Percentiles rank a stretch among this genome's conserved stretches.
These are phyloP conservation scores for Epichloe festucae DNA, from an alignment of 2,329 filamentous ascomycete genomes.

Conservation along the genomic window DNA sequence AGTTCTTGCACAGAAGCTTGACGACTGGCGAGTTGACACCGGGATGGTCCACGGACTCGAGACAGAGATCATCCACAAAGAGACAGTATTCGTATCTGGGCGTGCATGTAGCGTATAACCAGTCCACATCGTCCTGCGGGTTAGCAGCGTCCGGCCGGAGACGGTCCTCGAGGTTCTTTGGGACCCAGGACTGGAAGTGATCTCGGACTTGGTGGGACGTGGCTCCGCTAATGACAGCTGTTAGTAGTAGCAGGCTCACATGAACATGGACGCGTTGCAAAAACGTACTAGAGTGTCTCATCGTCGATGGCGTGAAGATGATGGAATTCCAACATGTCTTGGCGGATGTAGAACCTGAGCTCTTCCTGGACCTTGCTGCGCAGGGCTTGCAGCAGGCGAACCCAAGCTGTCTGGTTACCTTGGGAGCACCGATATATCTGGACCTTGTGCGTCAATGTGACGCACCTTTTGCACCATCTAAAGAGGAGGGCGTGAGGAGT, in stretches of 20 bases:
- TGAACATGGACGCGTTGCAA: no score
- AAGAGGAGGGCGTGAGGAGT: no score
- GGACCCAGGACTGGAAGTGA: slow-evolving; percentile 2
- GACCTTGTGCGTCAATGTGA: neutral
- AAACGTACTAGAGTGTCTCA: neutral
- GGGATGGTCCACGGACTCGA: neutral
- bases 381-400: neutral
- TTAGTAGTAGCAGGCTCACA: neutral
- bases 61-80: neutral
- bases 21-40: neutral
- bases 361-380: neutral
- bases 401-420: neutral
- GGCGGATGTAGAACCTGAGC: neutral
- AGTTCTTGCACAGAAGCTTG: neutral
- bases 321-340: no score
- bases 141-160: neutral
- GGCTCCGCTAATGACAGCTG: neutral
- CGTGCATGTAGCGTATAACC: neutral
- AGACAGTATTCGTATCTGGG: slow-evolving; percentile 2
- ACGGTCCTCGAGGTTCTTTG: slow-evolving; percentile 1
- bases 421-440: slow-evolving; percentile 2
- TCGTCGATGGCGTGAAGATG: neutral
- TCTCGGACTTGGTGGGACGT: slow-evolving; percentile 1
- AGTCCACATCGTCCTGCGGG: neutral
- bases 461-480: neutral